phyloP scores from a whole-genome alignment of 1,139 yeast genomes.

The Wickerhamomyces sp. region DNA sequence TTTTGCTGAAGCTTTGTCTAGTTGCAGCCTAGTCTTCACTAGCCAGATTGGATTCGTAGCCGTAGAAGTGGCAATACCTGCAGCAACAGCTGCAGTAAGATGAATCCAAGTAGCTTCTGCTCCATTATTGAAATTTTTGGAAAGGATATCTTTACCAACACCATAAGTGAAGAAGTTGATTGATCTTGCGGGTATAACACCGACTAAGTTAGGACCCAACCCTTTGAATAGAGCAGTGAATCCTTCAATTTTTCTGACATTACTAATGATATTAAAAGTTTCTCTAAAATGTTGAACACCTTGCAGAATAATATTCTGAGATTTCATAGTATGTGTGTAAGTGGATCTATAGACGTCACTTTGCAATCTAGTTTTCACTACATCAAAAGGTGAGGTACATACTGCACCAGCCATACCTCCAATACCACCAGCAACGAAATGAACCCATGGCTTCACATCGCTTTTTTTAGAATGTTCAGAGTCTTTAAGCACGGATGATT shows the following conservation, averaged over 20 bases:
- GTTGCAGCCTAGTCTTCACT: slow-evolving; percentile 88
- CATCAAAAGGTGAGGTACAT: slow-evolving; percentile 92
- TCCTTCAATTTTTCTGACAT: slow-evolving; percentile 76
- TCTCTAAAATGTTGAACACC: slow-evolving; percentile 74
- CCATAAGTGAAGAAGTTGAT: slow-evolving; percentile 97
- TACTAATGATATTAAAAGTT: slow-evolving; percentile 67
- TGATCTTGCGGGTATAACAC: slow-evolving; percentile 98
- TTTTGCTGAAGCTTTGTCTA: slow-evolving; percentile 59
- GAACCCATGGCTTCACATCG: slow-evolving; percentile 80
- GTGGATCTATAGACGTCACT: slow-evolving; percentile 59
- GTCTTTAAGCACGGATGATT: slow-evolving; percentile 28
- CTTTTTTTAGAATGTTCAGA: slow-evolving; percentile 8
- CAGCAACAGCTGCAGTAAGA: slow-evolving; percentile 81
- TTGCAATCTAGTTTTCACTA: slow-evolving; percentile 92
- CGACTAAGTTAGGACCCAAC: slow-evolving; percentile 91
- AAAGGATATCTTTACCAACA: slow-evolving; percentile 71
- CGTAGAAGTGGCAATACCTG: slow-evolving; percentile 93
- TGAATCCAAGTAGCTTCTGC: slow-evolving; percentile 85
- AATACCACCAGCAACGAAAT: slow-evolving; percentile 97
- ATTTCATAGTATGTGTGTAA: slow-evolving; percentile 27
- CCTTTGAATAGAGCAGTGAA: slow-evolving; percentile 86
- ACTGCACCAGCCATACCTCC: slow-evolving; percentile 99
- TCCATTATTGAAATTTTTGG: slow-evolving; percentile 63
- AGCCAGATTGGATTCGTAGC: slow-evolving; percentile 99
- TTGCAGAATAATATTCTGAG: slow-evolving; percentile 31